Evolutionary conservation across 2,329 filamentous ascomycete genomes (phyloP), one percentile per base, ranked within the genome.

Genomic region (Cercospora sesami): DNA sequence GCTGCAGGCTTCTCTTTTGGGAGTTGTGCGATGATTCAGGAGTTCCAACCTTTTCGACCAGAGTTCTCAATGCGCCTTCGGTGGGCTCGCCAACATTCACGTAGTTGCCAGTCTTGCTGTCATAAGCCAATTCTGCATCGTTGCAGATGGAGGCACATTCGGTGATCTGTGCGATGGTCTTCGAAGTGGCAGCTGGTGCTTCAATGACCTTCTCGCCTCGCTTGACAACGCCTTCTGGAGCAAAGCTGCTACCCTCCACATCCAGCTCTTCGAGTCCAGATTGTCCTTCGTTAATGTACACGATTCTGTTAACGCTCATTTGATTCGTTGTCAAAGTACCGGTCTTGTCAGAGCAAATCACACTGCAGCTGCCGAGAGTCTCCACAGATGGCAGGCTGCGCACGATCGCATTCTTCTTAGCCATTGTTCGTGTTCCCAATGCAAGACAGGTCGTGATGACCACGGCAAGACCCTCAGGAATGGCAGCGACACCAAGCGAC

Each of bases 331-430:
- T 99, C 78, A 99, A 83, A 60, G 95, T 99, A 74, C 95, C 96
- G 5, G 95, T 99, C 86, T 99, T 99, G 85, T 99, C 95, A 4
- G 96, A 99, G 84, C 96, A 99, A 79, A 99, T 97, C 66, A 99
- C 94, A 77, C 95, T 99, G 87, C 95, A 99, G 86, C 95, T 99
- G 78, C 95, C 95, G 63, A 99, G 86, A 12, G 95, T 99, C 82
- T 99, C 95, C 63, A 99, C 95, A 1, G 95, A 99, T 21, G 95
- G 95, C 75, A 99, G 84, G 78, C 93, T 97, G 80, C 96, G 89
- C 67, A 99, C 96, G 42, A 99, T 94, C 7, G 95, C 95, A 77
- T 98, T 98, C 85, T 97, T 98, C 68, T 93, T 92, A 21, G 95
- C 96, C 96, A 99, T 99, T 83, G 97, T 98, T 72, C 95, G 90